Evolutionary conservation across 1,284 basidiomycete genomes (phyloP).

Genomic region (Singerocomus inundabilis): DNA sequence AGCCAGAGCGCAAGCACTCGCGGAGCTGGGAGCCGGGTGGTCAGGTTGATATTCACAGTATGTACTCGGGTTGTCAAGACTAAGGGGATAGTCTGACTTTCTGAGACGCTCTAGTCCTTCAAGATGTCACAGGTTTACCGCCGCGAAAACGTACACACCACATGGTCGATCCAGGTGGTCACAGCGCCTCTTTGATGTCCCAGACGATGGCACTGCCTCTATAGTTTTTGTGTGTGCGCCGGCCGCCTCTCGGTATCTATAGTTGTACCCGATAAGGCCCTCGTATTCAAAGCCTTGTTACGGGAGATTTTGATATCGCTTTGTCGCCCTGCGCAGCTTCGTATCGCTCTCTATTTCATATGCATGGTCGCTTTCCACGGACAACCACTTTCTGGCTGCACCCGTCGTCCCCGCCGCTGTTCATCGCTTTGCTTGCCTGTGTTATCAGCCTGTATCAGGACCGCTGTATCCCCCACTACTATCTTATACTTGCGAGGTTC

Average conservation of each 20-base stretch:
- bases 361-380: constrained; percentile 19
- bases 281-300: constrained; percentile 11
- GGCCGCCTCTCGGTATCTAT: constrained; percentile 24
- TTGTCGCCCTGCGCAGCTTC: constrained; percentile 13
- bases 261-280: constrained; percentile 11
- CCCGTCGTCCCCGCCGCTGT: constrained; percentile 9
- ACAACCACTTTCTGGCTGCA: constrained; percentile 16
- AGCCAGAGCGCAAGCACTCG: constrained; percentile 52
- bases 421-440: constrained; percentile 17
- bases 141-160: constrained; percentile 61
- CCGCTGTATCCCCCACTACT: constrained; percentile 22
- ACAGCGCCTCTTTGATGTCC: constrained; percentile 46
- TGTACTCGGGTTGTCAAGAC: constrained; percentile 20
- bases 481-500: constrained; percentile 19
- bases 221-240: constrained; percentile 20
- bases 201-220: constrained; percentile 45
- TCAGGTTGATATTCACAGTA: constrained; percentile 38
- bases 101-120: constrained; percentile 21
- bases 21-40: constrained; percentile 55
- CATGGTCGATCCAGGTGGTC: constrained; percentile 48
- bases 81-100: constrained; percentile 20
- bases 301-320: constrained; percentile 13
- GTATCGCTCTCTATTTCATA: constrained; percentile 14
- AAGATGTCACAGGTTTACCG: constrained; percentile 52
- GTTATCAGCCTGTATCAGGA: constrained; percentile 25